Evolutionary conservation across 768 basidiomycete species (phyloP).

Genomic region (Amanita phalloides): DNA sequence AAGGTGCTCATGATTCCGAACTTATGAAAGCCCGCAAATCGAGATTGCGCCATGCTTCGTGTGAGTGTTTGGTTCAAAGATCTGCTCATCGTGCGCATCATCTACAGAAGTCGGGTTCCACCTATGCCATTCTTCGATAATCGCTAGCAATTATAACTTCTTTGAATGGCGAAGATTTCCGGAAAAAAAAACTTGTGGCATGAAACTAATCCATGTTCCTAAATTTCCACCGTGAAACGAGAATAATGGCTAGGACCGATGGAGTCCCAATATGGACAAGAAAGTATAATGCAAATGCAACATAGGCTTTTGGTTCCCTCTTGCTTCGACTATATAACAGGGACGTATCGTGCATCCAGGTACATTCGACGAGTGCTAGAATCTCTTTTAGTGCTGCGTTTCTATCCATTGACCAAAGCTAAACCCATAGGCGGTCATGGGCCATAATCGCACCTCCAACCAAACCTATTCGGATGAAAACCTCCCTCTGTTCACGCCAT

Average conservation of each 20-base stretch:
- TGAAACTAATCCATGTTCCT: background rate
- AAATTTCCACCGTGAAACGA: background rate
- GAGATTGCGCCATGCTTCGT: background rate
- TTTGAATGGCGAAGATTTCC: background rate
- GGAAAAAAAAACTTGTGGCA: conserved; percentile 3
- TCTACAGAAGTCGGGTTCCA: background rate
- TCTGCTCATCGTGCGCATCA: background rate
- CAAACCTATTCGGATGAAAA: conserved; percentile 26
- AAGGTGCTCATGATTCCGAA: background rate
- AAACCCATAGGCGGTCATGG: background rate
- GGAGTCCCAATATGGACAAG: background rate
- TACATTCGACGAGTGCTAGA: background rate
- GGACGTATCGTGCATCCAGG: background rate
- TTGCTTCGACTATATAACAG: background rate
- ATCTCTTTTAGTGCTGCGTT: background rate
- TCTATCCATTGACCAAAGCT: background rate
- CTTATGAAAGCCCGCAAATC: background rate
- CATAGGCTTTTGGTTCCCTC: background rate
- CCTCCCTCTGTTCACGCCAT: conserved; percentile 32
- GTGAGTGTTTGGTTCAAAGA: background rate
- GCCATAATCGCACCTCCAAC: background rate
- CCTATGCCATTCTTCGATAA: background rate
- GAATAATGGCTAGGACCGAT: background rate
- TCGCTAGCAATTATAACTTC: background rate
- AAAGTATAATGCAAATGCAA: background rate